phyloP scores from a whole-genome alignment of 2,329 filamentous ascomycete species.

The Pseudogymnoascus sp. region DNA sequence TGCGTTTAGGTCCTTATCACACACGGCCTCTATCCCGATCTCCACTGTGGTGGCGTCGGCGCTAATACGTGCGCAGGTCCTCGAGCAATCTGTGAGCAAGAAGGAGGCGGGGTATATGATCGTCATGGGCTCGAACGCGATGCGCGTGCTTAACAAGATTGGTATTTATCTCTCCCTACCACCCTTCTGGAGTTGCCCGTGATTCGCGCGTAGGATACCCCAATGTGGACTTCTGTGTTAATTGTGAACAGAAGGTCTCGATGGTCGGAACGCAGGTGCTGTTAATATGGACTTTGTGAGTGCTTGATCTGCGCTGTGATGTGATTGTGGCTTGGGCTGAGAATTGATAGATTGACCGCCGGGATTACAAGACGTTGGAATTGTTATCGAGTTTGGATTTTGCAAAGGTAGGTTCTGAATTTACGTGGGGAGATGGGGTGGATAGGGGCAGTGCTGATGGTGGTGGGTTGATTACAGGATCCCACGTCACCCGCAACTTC shows the following conservation, averaged over 20 bases:
- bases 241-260: background rate
- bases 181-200: background rate
- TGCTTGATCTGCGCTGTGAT: background rate
- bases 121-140: background rate
- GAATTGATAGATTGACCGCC: background rate
- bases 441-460: background rate
- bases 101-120: slow-evolving; percentile 1
- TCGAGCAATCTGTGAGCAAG: background rate
- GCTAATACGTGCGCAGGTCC: slow-evolving; percentile 1
- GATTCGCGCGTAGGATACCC: background rate
- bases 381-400: background rate
- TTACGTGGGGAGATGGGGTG: background rate
- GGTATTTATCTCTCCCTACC: background rate
- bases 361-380: background rate
- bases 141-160: background rate
- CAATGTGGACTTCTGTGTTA: background rate
- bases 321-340: background rate
- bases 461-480: background rate
- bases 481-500: background rate
- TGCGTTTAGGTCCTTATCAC: slow-evolving; percentile 13
- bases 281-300: background rate
- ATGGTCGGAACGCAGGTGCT: background rate
- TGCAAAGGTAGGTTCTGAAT: background rate
- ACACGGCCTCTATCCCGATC: background rate
- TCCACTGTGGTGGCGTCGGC: background rate